Evolutionary conservation across 495 filamentous ascomycete species (phyloP).

Genomic region (Massariosphaeria phaeospora): DNA sequence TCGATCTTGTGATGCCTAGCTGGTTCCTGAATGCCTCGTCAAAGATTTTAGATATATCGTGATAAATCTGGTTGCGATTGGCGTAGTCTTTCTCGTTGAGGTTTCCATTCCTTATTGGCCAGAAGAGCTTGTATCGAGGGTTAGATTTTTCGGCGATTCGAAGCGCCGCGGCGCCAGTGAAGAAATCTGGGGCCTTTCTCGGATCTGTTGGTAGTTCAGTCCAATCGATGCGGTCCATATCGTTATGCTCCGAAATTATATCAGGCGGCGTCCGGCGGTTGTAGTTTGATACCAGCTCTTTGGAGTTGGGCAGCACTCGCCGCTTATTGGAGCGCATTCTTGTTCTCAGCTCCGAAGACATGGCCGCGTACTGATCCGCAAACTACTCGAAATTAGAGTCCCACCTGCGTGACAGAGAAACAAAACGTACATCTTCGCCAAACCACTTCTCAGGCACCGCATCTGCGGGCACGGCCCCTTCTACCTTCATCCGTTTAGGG

Average conservation of each 20-base stretch:
- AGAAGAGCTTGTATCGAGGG: slow-evolving; percentile 83
- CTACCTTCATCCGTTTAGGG: slow-evolving; percentile 79
- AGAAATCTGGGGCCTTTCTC: slow-evolving; percentile 59
- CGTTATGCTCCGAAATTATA: slow-evolving; percentile 86
- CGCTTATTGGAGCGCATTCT: slow-evolving; percentile 90
- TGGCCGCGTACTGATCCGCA: slow-evolving; percentile 67
- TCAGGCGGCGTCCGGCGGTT: slow-evolving; percentile 78
- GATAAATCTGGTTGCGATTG: slow-evolving; percentile 66
- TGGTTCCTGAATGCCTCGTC: slow-evolving; percentile 81
- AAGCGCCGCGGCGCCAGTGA: slow-evolving; percentile 75
- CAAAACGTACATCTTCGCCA: slow-evolving; percentile 65
- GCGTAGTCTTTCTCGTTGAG: slow-evolving; percentile 87
- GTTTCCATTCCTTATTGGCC: slow-evolving; percentile 82
- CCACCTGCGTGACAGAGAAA: slow-evolving; percentile 17
- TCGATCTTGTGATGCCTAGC: slow-evolving; percentile 67
- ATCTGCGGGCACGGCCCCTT: slow-evolving; percentile 48
- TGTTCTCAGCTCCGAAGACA: slow-evolving; percentile 79
- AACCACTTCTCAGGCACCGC: slow-evolving; percentile 67
- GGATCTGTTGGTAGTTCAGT: slow-evolving; percentile 66
- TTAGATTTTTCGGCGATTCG: slow-evolving; percentile 85
- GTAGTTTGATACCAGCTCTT: slow-evolving; percentile 87
- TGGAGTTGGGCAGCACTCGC: slow-evolving; percentile 88
- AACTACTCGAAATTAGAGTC: slow-evolving; percentile 46
- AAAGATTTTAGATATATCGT: slow-evolving; percentile 80
- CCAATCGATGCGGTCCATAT: slow-evolving; percentile 89